Evolutionary conservation across 2,329 filamentous ascomycete genomes (phyloP).

Genomic region (Neopestalotiopsis sp.): DNA sequence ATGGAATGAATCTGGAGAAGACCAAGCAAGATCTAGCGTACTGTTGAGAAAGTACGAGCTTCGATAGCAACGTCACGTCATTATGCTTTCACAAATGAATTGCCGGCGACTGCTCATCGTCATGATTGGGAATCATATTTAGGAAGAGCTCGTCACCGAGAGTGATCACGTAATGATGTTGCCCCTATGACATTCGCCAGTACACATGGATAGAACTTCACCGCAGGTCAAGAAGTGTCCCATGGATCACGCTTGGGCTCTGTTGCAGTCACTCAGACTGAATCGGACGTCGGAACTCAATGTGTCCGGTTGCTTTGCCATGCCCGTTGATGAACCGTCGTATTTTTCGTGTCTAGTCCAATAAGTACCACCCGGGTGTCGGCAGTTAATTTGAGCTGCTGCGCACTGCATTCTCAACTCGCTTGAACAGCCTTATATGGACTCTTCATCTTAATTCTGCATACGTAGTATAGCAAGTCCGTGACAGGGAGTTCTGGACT

Average conservation of each 20-base stretch:
- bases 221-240: background rate
- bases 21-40: too few relatives aligned
- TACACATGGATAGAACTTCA: background rate
- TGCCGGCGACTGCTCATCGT: too few relatives aligned
- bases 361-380: background rate
- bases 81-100: too few relatives aligned
- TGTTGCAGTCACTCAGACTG: background rate
- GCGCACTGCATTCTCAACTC: background rate
- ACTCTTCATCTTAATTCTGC: background rate
- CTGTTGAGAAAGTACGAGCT: too few relatives aligned
- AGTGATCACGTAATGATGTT: too few relatives aligned
- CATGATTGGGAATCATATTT: too few relatives aligned
- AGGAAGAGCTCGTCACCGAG: too few relatives aligned
- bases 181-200: too few relatives aligned
- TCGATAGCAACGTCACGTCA: too few relatives aligned
- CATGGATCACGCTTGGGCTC: background rate
- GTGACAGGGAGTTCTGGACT: too few relatives aligned
- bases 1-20: background rate
- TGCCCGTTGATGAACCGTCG: background rate
- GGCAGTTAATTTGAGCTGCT: background rate
- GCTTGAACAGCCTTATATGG: background rate
- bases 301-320: background rate
- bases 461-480: background rate
- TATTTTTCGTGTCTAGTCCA: background rate
- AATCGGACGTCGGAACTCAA: background rate